Evolutionary conservation across 2,329 filamentous ascomycete species (phyloP).

Genomic region (Pseudogymnoascus pannorum): DNA sequence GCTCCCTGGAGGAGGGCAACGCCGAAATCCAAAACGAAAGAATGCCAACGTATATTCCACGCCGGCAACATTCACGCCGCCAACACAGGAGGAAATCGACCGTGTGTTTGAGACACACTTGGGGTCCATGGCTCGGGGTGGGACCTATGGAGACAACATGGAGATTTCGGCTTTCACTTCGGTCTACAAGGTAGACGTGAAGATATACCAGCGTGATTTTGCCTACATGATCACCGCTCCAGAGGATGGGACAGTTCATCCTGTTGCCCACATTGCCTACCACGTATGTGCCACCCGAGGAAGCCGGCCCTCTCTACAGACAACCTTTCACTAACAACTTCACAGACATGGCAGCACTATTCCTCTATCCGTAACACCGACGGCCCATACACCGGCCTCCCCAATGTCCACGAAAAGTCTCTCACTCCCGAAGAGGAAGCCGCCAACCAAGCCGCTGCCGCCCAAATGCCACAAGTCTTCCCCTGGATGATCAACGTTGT

Average conservation of each 20-base stretch:
- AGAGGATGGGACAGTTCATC: conserved; percentile 28
- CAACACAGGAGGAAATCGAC: conserved; percentile 47
- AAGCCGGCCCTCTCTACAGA: conserved; percentile 17
- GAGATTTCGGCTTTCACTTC: conserved; percentile 60
- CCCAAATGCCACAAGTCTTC: conserved; percentile 34
- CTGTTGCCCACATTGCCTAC: conserved; percentile 51
- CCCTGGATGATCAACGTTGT: conserved; percentile 51
- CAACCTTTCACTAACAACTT: conserved; percentile 13
- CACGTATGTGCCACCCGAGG: conserved; percentile 43
- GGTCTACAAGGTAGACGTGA: conserved; percentile 53
- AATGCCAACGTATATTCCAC: conserved; percentile 41
- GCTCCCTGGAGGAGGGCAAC: conserved; percentile 44
- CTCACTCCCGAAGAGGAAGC: conserved; percentile 24
- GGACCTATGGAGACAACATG: conserved; percentile 59
- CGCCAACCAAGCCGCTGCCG: conserved; percentile 30
- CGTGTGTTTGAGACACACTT: conserved; percentile 48
- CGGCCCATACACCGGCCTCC: conserved; percentile 50
- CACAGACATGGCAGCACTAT: conserved; percentile 56
- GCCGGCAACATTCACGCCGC: conserved; percentile 37
- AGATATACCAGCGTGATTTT: conserved; percentile 50
- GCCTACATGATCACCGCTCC: conserved; percentile 41
- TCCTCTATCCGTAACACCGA: conserved; percentile 56
- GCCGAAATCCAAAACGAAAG: conserved; percentile 47
- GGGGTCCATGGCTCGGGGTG: conserved; percentile 49
- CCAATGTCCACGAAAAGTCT: conserved; percentile 33